Base-by-base conservation (phyloP, 805 yeast species). In the Saturnispora halmiae region DNA sequence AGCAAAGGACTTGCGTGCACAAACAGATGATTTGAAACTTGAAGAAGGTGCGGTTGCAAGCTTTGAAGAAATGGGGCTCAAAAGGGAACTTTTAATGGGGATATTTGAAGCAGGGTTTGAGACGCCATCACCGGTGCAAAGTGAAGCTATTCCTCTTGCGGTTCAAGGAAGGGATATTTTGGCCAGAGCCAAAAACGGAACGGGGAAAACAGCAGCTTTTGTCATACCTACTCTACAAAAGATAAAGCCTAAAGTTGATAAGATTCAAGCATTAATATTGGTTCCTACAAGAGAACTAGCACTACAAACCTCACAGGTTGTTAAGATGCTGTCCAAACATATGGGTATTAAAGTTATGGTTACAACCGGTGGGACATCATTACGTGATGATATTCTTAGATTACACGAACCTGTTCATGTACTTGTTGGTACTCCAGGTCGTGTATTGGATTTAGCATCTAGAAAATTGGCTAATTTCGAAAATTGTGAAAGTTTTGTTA, bases 251-350 rank as follows among this genome's bases (percentile, higher is more conserved):
- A 82, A 85, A 56, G 51, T 78, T 37, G 75, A 79, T 62, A 81
- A 82, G 58, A 85, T 87, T 52, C 98, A 92, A 64, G 92, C 95
- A 6, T 73, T 92, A 45, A 85, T 92, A 44, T 72, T 92, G 61
- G 95, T 92, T 20, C 98, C 98, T 53, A 92, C 98, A 11, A 83
- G 98, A 73, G 98, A 92, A 64, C 75, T 92, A 56, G 98, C 98
- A 3, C 71, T 92, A 55, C 98, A 92, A 65, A 92, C 97, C 6
- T 86, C 96, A 9, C 96, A 90, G 63, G 98, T 92, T 25, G 95
- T 92, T 41, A 82, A 90, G 64, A 88, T 97, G 10, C 71, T 92
- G 48, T 96, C 96, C 45, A 87, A 87, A 60, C 97, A 92, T 62
- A 70, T 92, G 62, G 90, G 87, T 25, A 70, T 87, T 50, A 81